Evolutionary conservation across 2,329 filamentous ascomycete species (phyloP).

Genomic region (Ceratocystis albifundus): DNA sequence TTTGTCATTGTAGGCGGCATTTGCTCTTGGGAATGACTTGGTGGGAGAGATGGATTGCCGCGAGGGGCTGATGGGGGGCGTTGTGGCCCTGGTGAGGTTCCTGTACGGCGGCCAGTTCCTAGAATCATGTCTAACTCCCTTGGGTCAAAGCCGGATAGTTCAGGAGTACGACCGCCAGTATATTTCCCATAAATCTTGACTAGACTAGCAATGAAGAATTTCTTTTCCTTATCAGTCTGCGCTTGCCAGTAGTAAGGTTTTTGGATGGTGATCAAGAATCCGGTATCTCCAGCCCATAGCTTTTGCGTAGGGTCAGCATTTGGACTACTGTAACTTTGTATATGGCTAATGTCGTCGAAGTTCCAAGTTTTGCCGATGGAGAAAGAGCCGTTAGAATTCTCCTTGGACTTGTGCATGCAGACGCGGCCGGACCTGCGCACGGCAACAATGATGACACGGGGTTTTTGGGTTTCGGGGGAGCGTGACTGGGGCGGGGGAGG

Average conservation of each 20-base stretch:
- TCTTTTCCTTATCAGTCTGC: slow-evolving; percentile 87
- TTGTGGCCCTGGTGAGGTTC: slow-evolving; percentile 14
- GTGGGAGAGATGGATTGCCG: slow-evolving; percentile 30
- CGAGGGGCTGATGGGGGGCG: slow-evolving; percentile 11
- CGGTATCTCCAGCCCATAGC: slow-evolving; percentile 70
- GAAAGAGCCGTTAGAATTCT: slow-evolving; percentile 87
- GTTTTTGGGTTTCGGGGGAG: slow-evolving; percentile 64
- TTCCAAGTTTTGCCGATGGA: slow-evolving; percentile 99
- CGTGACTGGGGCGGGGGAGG: slow-evolving; percentile 73
- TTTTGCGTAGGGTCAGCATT: slow-evolving; percentile 47
- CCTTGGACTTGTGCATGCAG: slow-evolving; percentile 90
- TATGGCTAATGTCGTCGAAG: slow-evolving; percentile 72
- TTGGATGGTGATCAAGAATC: slow-evolving; percentile 76
- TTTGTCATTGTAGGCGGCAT: slow-evolving; percentile 17
- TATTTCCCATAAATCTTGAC: slow-evolving; percentile 97
- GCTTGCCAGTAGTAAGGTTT: slow-evolving; percentile 98
- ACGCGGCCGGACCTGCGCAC: slow-evolving; percentile 87
- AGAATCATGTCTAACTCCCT: slow-evolving; percentile 66
- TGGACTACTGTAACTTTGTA: slow-evolving; percentile 67
- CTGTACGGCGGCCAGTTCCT: slow-evolving; percentile 38
- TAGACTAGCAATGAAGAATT: slow-evolving; percentile 93
- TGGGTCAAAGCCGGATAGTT: slow-evolving; percentile 70
- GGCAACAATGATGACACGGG: slow-evolving; percentile 81
- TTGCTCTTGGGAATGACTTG: slow-evolving; percentile 14
- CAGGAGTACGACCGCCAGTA: slow-evolving; percentile 70